Evolutionary conservation across 768 basidiomycete genomes (phyloP).

Genomic region (Tricholoma bakamatsutake): DNA sequence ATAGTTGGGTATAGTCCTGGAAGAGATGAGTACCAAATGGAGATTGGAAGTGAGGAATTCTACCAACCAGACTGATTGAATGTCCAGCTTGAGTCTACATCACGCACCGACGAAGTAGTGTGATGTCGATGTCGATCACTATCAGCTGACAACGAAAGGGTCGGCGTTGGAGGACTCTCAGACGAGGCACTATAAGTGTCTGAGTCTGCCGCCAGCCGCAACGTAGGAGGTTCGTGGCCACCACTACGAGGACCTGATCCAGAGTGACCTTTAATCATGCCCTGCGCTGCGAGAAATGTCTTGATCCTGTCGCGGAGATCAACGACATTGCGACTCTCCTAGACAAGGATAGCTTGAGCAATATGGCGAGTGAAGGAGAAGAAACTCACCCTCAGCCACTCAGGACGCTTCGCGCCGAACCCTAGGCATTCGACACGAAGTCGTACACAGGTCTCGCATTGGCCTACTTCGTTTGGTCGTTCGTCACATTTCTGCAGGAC

Average conservation of each 20-base stretch:
- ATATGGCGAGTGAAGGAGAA: neutral
- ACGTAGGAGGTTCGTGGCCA: slow-evolving; percentile 52
- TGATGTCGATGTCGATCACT: slow-evolving; percentile 13
- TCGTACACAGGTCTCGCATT: slow-evolving; percentile 72
- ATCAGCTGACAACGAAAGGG: slow-evolving; percentile 19
- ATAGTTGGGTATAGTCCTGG: slow-evolving; percentile 9
- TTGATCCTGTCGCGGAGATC: slow-evolving; percentile 77
- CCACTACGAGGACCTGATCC: slow-evolving; percentile 55
- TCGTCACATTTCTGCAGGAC: slow-evolving; percentile 77
- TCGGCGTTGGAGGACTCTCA: slow-evolving; percentile 27
- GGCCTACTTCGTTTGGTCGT: slow-evolving; percentile 50
- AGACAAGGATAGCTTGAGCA: slow-evolving; percentile 1
- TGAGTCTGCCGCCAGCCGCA: slow-evolving; percentile 43
- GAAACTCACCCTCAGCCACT: slow-evolving; percentile 73
- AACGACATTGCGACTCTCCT: slow-evolving; percentile 68
- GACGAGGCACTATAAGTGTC: slow-evolving; percentile 24
- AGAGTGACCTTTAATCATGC: slow-evolving; percentile 88
- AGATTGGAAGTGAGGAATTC: slow-evolving; percentile 21
- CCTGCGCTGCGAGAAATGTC: slow-evolving; percentile 69
- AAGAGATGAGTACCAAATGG: slow-evolving; percentile 10
- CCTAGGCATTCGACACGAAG: slow-evolving; percentile 81
- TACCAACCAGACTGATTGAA: slow-evolving; percentile 13
- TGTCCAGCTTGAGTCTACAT: slow-evolving; percentile 3
- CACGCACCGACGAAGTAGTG: slow-evolving; percentile 20
- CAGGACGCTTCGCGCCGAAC: slow-evolving; percentile 80